phyloP scores from a whole-genome alignment of 2,329 filamentous ascomycete species.

The Epichloe scottii region DNA sequence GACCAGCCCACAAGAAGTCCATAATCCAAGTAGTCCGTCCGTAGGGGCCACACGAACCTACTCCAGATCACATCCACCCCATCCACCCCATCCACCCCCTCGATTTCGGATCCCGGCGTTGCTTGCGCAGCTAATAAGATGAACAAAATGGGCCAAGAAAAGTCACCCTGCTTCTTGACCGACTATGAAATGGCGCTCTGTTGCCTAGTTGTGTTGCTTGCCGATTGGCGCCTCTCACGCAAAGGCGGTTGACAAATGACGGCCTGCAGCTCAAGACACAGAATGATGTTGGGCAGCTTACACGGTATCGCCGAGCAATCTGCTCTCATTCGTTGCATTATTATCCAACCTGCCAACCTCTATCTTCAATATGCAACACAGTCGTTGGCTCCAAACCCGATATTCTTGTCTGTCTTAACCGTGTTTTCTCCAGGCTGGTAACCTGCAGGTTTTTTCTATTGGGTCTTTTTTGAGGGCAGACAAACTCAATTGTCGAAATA shows the following conservation, averaged over 20 bases:
- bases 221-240: not conserved
- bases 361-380: too few relatives aligned
- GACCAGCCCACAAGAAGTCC: too few relatives aligned
- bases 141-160: not conserved
- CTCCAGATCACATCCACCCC: not conserved
- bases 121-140: too few relatives aligned
- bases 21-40: too few relatives aligned
- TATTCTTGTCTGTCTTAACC: too few relatives aligned
- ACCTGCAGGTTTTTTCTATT: too few relatives aligned
- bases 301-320: not conserved
- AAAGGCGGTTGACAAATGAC: not conserved
- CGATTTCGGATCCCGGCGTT: too few relatives aligned
- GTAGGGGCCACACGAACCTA: not conserved
- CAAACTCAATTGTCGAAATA: too few relatives aligned
- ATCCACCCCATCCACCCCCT: too few relatives aligned
- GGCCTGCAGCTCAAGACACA: not conserved
- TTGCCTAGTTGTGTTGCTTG: not conserved
- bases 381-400: too few relatives aligned
- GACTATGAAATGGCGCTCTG: not conserved
- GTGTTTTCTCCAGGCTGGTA: too few relatives aligned
- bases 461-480: too few relatives aligned
- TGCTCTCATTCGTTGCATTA: not conserved
- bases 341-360: not conserved
- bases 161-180: not conserved
- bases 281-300: not conserved